Evolutionary conservation across 495 filamentous ascomycete genomes (phyloP), one percentile per base, ranked within the genome.

Genomic region (Umbilicaria muhlenbergii): DNA sequence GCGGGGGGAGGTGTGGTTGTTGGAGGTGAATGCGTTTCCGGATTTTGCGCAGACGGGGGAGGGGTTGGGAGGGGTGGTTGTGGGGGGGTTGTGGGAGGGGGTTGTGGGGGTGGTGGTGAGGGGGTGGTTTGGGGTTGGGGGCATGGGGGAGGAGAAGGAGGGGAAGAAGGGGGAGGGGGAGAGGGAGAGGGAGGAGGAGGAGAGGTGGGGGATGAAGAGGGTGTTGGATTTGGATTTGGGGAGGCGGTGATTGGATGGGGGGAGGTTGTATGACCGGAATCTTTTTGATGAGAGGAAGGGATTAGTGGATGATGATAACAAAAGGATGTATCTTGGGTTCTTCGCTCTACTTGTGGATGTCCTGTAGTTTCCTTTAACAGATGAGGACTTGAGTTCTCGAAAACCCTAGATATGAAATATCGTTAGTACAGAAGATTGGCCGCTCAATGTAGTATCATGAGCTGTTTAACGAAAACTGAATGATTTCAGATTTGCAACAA

Each of bases 1-100:
- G 5, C 38, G 48, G 3, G 77, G 76, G 0, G 68, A 45, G 3
- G 73, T 76, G 16, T 94, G 73, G 70, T 60, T 96, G 53, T 59
- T 98, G 41, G 91, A 98, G 67, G 72, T 93, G n/a, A 98, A 98
- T 63, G 82, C 89, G 1, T 98, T 88, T 59, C 91, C 91, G 37
- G 91, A 98, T 61, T 95, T 95, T 53, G 74, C 60, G 54, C 89
- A 95, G 73, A 94, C 86, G 11, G 89, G 91, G 2, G 76, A 74
- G 11, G 74, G 78, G 39, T 58, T 85, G 45, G 77, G 66, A 52
- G 71, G 64, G 5, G 59, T 95, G 42, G 77, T n/a, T n/a, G n/a
- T 98, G 11, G 68, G 63, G 4, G 81, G 80, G 24, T 63, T 98
- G 44, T 87, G 88, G 68, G 71, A 75, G 52, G 81, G 70, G 36